Evolutionary conservation across 495 filamentous ascomycete genomes (phyloP), one percentile per base, ranked within the genome.

Genomic region (Sabuloglossum arenarium): DNA sequence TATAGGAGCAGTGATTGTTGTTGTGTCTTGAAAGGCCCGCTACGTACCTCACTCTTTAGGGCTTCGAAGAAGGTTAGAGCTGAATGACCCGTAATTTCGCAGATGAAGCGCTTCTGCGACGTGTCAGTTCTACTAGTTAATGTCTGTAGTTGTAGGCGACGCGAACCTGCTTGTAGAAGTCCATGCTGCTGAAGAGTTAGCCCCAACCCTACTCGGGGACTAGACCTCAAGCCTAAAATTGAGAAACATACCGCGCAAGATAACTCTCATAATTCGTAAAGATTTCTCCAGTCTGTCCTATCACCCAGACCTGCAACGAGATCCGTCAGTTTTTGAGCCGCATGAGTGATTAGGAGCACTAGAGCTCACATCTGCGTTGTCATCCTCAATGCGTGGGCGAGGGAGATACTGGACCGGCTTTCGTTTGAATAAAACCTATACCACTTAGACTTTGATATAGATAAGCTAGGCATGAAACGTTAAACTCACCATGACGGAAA

Each of bases 11-110:
- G 51, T 9, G n/a, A 11, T 24, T 28, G 19, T 23, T 24, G 6
- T 16, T 42, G 28, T 56, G 19, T 27, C 6, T 25, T 12, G 14
- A 4, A 19, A 47, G 21, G 21, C 30, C 12, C 37, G 32, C 42
- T n/a, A 69, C 80, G 42, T 78, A 96, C 91, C 78, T 98, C 93
- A 67, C 88, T 95, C 65, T 85, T 79, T 16, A 88, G 73, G 3
- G 91, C 91, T 55, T 97, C 87, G 58, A 94, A 96, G 67, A 94
- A 97, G n/a, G 75, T 90, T 61, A 96, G 69, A 28, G 84, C 84
- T 28, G 89, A 93, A 67, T 94, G 88, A 32, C 91, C 91, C 2
- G 86, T 96, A 58, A 96, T 90, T 60, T 91, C 83, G 66, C 90
- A 95, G 54, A 90, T 94, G 64, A 97, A 99, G 46, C 82, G 80